These are phyloP conservation scores for Allantophomopsis cytisporea DNA, from an alignment of 2,329 filamentous ascomycete genomes.

Conservation along the genomic window DNA sequence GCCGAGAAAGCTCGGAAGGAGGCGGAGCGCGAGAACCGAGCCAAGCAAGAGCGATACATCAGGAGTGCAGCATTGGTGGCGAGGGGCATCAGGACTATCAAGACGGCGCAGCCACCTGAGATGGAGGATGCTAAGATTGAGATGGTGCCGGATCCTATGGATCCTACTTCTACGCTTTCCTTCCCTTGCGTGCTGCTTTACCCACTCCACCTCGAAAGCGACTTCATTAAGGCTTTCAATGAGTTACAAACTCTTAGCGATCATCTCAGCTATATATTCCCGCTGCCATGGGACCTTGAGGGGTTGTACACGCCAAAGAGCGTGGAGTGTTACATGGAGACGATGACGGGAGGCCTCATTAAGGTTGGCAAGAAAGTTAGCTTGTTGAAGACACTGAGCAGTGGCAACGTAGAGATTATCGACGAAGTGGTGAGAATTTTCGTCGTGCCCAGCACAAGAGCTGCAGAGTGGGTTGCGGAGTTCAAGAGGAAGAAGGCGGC, in stretches of 20 bases:
- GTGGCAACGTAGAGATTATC: slow-evolving; percentile 73
- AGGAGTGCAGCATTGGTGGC: slow-evolving; percentile 53
- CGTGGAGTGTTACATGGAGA: slow-evolving; percentile 89
- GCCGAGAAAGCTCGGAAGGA: slow-evolving; percentile 42
- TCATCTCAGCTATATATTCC: slow-evolving; percentile 77
- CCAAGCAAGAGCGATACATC: slow-evolving; percentile 41
- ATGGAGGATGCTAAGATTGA: slow-evolving; percentile 70
- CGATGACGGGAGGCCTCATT: slow-evolving; percentile 61
- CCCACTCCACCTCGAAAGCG: slow-evolving; percentile 66
- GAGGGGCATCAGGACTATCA: slow-evolving; percentile 54
- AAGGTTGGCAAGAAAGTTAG: slow-evolving; percentile 81
- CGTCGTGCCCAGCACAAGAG: slow-evolving; percentile 60
- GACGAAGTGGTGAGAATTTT: slow-evolving; percentile 77
- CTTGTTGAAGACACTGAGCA: slow-evolving; percentile 59
- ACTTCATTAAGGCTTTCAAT: slow-evolving; percentile 79
- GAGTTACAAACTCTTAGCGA: slow-evolving; percentile 65
- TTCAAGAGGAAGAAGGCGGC: slow-evolving; percentile 64
- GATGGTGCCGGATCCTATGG: slow-evolving; percentile 59
- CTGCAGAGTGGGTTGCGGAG: slow-evolving; percentile 66
- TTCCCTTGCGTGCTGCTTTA: slow-evolving; percentile 82
- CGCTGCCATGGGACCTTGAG: slow-evolving; percentile 70
- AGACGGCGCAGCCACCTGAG: slow-evolving; percentile 62
- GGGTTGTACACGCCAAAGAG: slow-evolving; percentile 48
- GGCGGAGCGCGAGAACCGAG: slow-evolving; percentile 36
- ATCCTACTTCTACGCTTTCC: slow-evolving; percentile 55